These are phyloP conservation scores for Suillus cothurnatus DNA, from an alignment of 768 basidiomycete species.

Conservation along the genomic window DNA sequence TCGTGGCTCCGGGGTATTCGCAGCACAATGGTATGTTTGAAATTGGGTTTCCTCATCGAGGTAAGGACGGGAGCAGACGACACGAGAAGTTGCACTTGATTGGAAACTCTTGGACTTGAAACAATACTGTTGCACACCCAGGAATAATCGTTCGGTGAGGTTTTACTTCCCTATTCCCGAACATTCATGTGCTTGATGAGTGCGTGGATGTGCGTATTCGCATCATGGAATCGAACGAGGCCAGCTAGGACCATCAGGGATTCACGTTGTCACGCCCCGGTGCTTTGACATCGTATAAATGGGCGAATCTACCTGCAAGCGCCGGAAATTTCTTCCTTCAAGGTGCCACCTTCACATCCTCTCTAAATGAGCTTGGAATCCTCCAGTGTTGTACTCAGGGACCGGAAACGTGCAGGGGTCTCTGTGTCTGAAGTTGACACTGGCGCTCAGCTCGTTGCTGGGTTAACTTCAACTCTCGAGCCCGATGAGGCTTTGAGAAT, in stretches of 20 bases:
- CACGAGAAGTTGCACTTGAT: too few species aligned
- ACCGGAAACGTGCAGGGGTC: conserved; percentile 37
- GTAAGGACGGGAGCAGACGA: too few species aligned
- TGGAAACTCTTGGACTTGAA: too few species aligned
- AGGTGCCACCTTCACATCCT: not conserved
- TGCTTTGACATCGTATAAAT: too few species aligned
- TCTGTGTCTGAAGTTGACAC: conserved; percentile 46
- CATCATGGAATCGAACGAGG: too few species aligned
- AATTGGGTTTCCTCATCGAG: too few species aligned
- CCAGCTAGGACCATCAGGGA: too few species aligned
- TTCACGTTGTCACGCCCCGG: too few species aligned
- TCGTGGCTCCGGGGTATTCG: too few species aligned
- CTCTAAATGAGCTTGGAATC: conserved; percentile 6
- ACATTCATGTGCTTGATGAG: too few species aligned
- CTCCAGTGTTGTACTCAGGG: conserved; percentile 2
- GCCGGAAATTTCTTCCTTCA: not conserved
- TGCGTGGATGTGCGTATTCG: too few species aligned
- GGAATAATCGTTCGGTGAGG: not conserved
- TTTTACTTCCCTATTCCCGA: not conserved
- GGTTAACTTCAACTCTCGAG: conserved; percentile 41
- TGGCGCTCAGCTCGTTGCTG: conserved; percentile 52
- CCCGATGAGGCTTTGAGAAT: conserved; percentile 50
- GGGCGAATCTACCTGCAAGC: not conserved
- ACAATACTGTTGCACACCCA: not conserved
- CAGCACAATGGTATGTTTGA: too few species aligned